phyloP scores from a whole-genome alignment of 225 moss, liverwort and hornwort species.

The Antitrichia curtipendula region DNA sequence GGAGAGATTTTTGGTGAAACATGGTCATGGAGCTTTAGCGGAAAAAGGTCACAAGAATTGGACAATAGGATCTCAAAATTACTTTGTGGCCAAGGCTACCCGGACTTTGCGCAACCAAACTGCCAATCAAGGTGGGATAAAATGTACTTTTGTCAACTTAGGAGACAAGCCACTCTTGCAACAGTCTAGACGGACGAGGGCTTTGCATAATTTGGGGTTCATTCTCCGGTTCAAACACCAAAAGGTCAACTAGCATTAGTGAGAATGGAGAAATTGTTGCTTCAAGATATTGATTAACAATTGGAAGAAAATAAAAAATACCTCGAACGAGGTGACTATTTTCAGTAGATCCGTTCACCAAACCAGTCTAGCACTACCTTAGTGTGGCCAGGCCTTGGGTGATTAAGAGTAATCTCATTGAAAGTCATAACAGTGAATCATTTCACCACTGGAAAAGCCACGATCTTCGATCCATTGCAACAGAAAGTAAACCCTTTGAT shows the following conservation, averaged over 20 bases:
- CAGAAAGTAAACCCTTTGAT: no score
- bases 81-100: not conserved
- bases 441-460: no score
- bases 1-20: not conserved
- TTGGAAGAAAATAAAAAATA: not conserved
- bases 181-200: fast-evolving
- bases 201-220: not conserved
- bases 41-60: no score
- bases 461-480: not conserved
- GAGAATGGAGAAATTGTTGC: fast-evolving
- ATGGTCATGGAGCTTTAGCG: not conserved
- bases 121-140: no score
- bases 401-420: not conserved
- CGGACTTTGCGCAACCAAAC: not conserved
- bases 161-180: not conserved
- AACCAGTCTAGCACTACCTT: not conserved
- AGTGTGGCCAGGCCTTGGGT: not conserved
- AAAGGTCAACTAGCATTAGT: no score
- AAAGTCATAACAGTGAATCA: not conserved
- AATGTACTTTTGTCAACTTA: no score
- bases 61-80: not conserved
- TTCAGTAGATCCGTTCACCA: no score
- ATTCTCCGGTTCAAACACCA: no score
- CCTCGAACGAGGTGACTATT: not conserved
- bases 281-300: not conserved